Base-by-base conservation (phyloP, 2,329 filamentous ascomycete genomes). In the Whalleya microplaca region DNA sequence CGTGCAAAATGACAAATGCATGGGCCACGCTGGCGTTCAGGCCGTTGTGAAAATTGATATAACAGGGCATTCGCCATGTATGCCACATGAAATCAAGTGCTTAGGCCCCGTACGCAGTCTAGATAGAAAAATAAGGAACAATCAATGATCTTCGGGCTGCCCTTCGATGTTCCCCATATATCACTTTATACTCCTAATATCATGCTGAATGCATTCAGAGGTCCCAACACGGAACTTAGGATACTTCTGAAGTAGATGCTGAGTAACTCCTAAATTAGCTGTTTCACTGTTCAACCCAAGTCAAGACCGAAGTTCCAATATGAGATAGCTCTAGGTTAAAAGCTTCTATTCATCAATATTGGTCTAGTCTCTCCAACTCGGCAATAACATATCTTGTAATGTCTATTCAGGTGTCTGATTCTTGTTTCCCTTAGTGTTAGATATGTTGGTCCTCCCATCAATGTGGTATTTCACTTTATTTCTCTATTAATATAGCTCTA, bases 51-150 rank as follows among this genome's bases (percentile, higher is more conserved):
- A 45, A 60, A n/a, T 55, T 51, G 45, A 55, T 46, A 55, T 51
- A 46, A 42, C 45, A 57, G 51, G 41, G 21, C 29, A 48, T 47
- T 40, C 29, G 6, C 23, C 46, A 19, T 32, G 9, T 21, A 51
- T n/a, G 37, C 51, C 45, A 18, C 18, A 48, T 41, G 41, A 10
- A 48, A 45, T 52, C 29, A 23, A 19, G 20, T n/a, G 32, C 41
- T 40, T 45, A 41, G 37, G 18, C 29, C 41, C 47, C 51, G 53
- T 29, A 27, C 29, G 29, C 50, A 47, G 46, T 52, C 32, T 52
- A 56, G 42, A 56, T 29, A 46, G 21, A 52, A 45, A 20, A 59
- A 55, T 59, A 55, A 21, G 51, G 21, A 51, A 19, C 42, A 55
- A 54, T 49, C 43, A 47, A 45, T 49, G 45, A 20, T 46, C 42